Percentiles rank a stretch among this genome's conserved stretches.
These are phyloP conservation scores for Candida neerlandica DNA, from an alignment of 1,139 yeast genomes.

Conservation along the genomic window DNA sequence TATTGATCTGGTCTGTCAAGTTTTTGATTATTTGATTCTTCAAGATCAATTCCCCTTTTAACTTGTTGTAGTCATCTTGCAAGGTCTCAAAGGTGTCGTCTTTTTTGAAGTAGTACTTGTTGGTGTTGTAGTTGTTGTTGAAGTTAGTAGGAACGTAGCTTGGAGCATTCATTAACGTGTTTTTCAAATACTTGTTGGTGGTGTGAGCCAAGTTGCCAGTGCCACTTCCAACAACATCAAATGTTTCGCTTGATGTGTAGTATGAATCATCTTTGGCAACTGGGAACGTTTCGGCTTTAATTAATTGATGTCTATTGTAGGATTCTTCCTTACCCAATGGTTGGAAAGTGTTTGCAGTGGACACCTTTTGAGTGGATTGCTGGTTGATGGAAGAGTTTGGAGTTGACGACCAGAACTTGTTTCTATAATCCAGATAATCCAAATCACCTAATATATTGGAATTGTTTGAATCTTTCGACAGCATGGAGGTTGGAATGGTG, in stretches of 20 bases:
- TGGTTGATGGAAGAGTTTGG: slow-evolving; percentile 5
- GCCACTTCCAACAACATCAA: not conserved
- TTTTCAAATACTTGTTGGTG: slow-evolving; percentile 10
- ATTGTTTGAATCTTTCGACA: slow-evolving; percentile 15
- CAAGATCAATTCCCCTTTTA: slow-evolving; percentile 35
- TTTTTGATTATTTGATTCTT: slow-evolving; percentile 40
- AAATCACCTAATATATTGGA: slow-evolving; percentile 5
- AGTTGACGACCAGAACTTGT: slow-evolving; percentile 13
- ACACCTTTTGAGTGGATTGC: not conserved
- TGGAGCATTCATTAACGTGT: slow-evolving; percentile 29
- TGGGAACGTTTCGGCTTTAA: slow-evolving; percentile 4
- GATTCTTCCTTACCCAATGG: slow-evolving; percentile 7
- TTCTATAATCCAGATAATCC: slow-evolving; percentile 6
- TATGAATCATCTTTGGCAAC: slow-evolving; percentile 3
- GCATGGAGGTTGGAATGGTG: slow-evolving; percentile 15
- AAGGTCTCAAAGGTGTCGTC: slow-evolving; percentile 9
- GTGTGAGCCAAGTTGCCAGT: not conserved
- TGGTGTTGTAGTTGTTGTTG: not conserved
- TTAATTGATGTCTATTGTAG: not conserved
- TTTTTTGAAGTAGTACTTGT: not conserved
- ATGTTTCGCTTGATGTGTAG: not conserved
- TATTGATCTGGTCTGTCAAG: slow-evolving; percentile 33
- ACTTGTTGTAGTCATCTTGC: slow-evolving; percentile 27
- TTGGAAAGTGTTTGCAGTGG: slow-evolving; percentile 1
- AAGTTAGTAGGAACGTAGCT: slow-evolving; percentile 28